A percentile compares a stretch with the other conserved stretches of the same genome.
Evolutionary conservation across 2,329 filamentous ascomycete species (phyloP).

Genomic region (Ophiostoma montium): DNA sequence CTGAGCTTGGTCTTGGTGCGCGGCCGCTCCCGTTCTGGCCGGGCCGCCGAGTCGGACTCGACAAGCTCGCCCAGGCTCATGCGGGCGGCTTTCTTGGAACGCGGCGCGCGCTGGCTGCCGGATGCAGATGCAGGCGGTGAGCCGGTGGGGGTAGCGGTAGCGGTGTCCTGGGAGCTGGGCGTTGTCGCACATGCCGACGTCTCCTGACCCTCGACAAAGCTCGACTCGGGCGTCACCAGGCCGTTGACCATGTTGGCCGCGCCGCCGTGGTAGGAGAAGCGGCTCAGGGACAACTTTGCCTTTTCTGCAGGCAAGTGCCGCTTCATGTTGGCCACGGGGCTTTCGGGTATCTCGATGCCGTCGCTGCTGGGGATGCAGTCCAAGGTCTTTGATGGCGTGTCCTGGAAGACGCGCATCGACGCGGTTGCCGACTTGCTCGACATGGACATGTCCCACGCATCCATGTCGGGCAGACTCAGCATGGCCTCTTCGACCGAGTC

Average conservation of each 20-base stretch:
- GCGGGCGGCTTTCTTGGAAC: not conserved
- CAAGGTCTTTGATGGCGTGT: slow-evolving; percentile 16
- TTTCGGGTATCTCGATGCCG: slow-evolving; percentile 10
- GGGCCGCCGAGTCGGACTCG: not conserved
- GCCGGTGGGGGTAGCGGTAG: too few species aligned
- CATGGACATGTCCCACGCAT: slow-evolving; percentile 26
- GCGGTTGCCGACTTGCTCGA: slow-evolving; percentile 21
- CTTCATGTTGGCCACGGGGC: slow-evolving; percentile 1
- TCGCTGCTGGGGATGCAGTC: slow-evolving; percentile 6
- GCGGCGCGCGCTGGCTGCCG: not conserved
- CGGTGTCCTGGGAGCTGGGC: not conserved
- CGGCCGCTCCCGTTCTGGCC: not conserved
- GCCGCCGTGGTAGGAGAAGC: slow-evolving; percentile 13
- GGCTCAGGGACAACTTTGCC: slow-evolving; percentile 8
- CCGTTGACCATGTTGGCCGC: slow-evolving; percentile 23
- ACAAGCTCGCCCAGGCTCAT: slow-evolving; percentile 10
- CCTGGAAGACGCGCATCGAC: slow-evolving; percentile 26
- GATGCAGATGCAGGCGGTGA: slow-evolving; percentile 6
- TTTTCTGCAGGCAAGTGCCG: not conserved
- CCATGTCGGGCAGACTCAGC: slow-evolving; percentile 34
- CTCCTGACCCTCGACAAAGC: slow-evolving; percentile 6
- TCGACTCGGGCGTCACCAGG: slow-evolving; percentile 26
- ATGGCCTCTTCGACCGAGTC: slow-evolving; percentile 43
- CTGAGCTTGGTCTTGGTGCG: too few species aligned
- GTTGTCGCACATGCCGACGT: not conserved